Percentiles rank a stretch among this genome's conserved stretches.
Conservation (phyloP, 768 basidiomycete genomes). For the Mycena capillaripes region DNA sequence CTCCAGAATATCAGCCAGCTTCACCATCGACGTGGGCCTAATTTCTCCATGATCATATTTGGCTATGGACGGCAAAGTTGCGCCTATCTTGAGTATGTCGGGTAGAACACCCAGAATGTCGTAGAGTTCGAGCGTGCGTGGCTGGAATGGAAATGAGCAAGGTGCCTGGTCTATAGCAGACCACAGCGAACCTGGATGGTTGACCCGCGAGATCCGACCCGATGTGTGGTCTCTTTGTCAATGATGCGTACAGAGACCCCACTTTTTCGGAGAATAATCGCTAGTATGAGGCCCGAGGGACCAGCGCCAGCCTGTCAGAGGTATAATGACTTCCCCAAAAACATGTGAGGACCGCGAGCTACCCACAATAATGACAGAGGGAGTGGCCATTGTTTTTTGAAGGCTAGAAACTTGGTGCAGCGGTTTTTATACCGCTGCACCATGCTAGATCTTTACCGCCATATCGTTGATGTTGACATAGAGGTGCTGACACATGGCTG, state of each 20-base stretch:
- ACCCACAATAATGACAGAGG: slow-evolving; percentile 15
- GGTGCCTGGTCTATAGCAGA: too few species aligned
- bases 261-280: slow-evolving; percentile 45
- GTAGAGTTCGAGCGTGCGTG: slow-evolving; percentile 44
- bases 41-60: slow-evolving; percentile 34
- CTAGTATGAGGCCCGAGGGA: slow-evolving; percentile 47
- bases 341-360: too few species aligned
- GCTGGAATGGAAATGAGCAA: slow-evolving; percentile 33
- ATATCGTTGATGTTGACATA: too few species aligned
- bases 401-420: too few species aligned
- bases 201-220: slow-evolving; percentile 42
- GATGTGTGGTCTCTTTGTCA: slow-evolving; percentile 41
- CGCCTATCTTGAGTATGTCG: slow-evolving; percentile 40
- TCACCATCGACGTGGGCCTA: neutral
- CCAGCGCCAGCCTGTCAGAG: slow-evolving; percentile 35
- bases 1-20: slow-evolving; percentile 21
- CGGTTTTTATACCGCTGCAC: too few species aligned
- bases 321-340: neutral
- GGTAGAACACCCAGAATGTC: slow-evolving; percentile 32
- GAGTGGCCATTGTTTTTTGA: neutral
- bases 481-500: too few species aligned
- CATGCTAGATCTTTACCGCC: too few species aligned
- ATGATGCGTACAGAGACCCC: slow-evolving; percentile 52
- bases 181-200: slow-evolving; percentile 45
- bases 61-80: neutral